phyloP scores from a whole-genome alignment of 345 rosid species.

The Brassica carinata region DNA sequence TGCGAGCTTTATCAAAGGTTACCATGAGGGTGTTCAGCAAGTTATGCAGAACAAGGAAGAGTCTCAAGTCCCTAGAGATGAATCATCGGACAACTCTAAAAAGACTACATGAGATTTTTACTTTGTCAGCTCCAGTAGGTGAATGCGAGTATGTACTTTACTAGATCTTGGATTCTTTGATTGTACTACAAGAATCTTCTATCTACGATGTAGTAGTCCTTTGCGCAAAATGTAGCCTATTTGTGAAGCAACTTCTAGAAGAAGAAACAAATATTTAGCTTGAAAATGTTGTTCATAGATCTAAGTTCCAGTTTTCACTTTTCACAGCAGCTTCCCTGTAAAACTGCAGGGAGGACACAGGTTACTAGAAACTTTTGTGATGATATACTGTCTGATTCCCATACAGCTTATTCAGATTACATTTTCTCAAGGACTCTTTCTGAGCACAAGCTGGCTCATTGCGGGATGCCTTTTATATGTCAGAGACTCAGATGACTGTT shows the following conservation, averaged over 20 bases:
- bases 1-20: conserved; percentile 66
- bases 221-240: conserved; percentile 17
- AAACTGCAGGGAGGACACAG: not conserved
- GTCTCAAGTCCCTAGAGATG: conserved; percentile 29
- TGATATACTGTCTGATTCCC: not conserved
- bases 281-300: not conserved
- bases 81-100: conserved; percentile 32
- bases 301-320: conserved; percentile 13
- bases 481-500: not conserved
- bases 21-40: conserved; percentile 80
- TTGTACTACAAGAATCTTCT: conserved; percentile 12
- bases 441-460: conserved; percentile 3
- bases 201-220: not conserved
- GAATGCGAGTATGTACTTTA: conserved; percentile 19
- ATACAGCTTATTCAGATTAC: conserved; percentile 12
- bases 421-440: not conserved
- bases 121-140: conserved; percentile 12
- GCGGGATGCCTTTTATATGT: not conserved
- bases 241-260: not conserved
- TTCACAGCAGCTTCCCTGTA: not conserved
- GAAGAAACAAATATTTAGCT: not conserved
- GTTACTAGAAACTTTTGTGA: not conserved
- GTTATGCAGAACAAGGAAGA: conserved; percentile 60
- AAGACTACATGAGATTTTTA: conserved; percentile 19
- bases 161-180: conserved; percentile 21